Conservation (phyloP, 768 basidiomycete genomes). For the Suillus hirtellus region DNA sequence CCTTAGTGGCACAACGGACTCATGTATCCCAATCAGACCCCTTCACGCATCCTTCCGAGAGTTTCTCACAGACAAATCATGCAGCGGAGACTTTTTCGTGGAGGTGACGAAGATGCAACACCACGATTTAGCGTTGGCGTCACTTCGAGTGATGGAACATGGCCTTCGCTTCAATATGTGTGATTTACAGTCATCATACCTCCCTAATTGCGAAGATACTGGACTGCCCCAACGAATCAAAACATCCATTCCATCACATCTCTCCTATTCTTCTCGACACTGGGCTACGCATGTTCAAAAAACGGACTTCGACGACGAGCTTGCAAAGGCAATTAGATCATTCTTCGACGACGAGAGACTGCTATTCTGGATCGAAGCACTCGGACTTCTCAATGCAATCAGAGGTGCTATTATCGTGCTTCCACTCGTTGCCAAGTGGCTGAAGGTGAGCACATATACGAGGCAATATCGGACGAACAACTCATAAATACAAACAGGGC, state of each 20-base stretch:
- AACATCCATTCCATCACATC: not conserved
- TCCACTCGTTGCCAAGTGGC: not conserved
- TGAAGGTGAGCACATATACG: not conserved
- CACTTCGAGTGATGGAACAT: conserved; percentile 29
- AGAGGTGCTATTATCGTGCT: not conserved
- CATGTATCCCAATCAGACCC: conserved; percentile 12
- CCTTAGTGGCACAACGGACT: not conserved
- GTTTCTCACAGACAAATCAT: conserved; percentile 19
- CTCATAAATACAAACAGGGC: not conserved
- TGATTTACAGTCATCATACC: conserved; percentile 31
- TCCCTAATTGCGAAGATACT: conserved; percentile 26
- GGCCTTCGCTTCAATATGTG: conserved; percentile 38
- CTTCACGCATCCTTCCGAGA: conserved; percentile 31
- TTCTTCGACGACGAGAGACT: not conserved
- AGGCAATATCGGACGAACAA: not conserved
- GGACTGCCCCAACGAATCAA: not conserved
- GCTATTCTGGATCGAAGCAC: no score
- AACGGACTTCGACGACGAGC: not conserved
- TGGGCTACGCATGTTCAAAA: not conserved
- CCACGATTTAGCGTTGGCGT: conserved; percentile 9
- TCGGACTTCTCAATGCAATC: not conserved
- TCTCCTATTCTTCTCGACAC: not conserved
- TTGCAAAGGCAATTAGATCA: not conserved
- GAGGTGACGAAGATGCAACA: not conserved
- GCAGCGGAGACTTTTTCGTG: conserved; percentile 17